Evolutionary conservation across 2,329 filamentous ascomycete genomes (phyloP).

Genomic region (Parasarocladium wereldwijsianum): DNA sequence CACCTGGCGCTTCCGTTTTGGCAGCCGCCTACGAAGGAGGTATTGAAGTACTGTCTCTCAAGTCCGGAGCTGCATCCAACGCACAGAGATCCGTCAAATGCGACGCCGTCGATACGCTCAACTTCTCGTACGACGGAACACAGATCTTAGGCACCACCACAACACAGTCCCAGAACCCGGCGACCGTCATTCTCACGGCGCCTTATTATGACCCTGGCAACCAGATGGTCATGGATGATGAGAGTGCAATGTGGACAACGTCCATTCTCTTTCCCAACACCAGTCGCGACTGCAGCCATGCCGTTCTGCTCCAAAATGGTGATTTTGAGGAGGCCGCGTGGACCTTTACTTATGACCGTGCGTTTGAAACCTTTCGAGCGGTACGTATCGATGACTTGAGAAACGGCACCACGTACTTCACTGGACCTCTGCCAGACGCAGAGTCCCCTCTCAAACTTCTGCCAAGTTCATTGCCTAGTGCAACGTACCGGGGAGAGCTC

Average conservation of each 20-base stretch:
- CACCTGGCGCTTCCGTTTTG: constrained; percentile 66
- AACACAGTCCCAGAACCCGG: constrained; percentile 45
- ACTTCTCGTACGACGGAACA: constrained; percentile 65
- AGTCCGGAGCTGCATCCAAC: constrained; percentile 44
- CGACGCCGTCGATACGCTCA: constrained; percentile 56
- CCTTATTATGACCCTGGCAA: constrained; percentile 65
- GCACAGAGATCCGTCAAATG: constrained; percentile 68
- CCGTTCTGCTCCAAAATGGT: constrained; percentile 50
- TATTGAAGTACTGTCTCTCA: constrained; percentile 74
- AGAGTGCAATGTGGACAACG: constrained; percentile 70
- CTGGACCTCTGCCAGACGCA: constrained; percentile 45
- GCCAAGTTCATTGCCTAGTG: constrained; percentile 55
- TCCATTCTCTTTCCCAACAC: constrained; percentile 74
- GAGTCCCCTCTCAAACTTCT: constrained; percentile 41
- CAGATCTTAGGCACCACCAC: constrained; percentile 62
- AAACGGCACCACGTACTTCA: constrained; percentile 68
- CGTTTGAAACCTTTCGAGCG: constrained; percentile 64
- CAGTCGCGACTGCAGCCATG: constrained; percentile 66
- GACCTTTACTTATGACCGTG: constrained; percentile 65
- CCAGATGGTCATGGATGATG: constrained; percentile 48
- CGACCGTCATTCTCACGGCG: constrained; percentile 62
- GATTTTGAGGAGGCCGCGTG: constrained; percentile 52
- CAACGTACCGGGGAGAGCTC: constrained; percentile 55
- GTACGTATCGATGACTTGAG: constrained; percentile 61
- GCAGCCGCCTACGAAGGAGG: constrained; percentile 76